These are phyloP conservation scores for Tothia fuscella DNA, from an alignment of 2,329 filamentous ascomycete species.

Conservation along the genomic window DNA sequence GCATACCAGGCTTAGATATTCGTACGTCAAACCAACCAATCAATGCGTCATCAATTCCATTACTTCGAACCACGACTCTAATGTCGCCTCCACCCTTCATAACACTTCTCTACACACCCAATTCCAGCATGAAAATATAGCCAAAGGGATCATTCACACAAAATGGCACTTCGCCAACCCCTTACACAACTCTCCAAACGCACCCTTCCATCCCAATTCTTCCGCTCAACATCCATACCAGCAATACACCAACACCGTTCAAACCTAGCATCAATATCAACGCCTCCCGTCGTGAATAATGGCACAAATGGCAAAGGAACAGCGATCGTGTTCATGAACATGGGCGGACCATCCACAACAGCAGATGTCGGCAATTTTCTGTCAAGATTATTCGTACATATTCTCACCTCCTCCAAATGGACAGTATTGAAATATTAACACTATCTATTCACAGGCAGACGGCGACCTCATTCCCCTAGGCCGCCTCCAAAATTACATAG, in stretches of 20 bases:
- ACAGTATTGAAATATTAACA: neutral
- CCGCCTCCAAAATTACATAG: constrained; percentile 78
- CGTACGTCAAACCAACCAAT: too few relatives aligned
- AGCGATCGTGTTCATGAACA: constrained; percentile 98
- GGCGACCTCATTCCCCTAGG: constrained; percentile 93
- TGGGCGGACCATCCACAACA: constrained; percentile 86
- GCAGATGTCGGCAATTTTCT: constrained; percentile 84
- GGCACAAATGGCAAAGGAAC: constrained; percentile 62
- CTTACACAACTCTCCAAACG: constrained; percentile 23
- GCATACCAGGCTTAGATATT: too few relatives aligned
- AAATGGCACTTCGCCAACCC: constrained; percentile 27
- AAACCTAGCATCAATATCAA: constrained; percentile 22
- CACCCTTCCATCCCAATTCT: constrained; percentile 19
- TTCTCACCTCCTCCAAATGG: neutral
- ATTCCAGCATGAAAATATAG: too few relatives aligned
- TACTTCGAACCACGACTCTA: too few relatives aligned
- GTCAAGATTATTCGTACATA: constrained; percentile 75
- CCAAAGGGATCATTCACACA: too few relatives aligned
- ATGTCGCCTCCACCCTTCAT: too few relatives aligned
- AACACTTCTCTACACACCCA: too few relatives aligned
- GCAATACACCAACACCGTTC: constrained; percentile 17
- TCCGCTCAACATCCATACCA: constrained; percentile 19
- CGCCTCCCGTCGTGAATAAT: constrained; percentile 71
- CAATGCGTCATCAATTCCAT: too few relatives aligned
- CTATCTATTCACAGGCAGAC: constrained; percentile 52